Conservation (phyloP, 78 protist species). For the Guillardia theta region DNA sequence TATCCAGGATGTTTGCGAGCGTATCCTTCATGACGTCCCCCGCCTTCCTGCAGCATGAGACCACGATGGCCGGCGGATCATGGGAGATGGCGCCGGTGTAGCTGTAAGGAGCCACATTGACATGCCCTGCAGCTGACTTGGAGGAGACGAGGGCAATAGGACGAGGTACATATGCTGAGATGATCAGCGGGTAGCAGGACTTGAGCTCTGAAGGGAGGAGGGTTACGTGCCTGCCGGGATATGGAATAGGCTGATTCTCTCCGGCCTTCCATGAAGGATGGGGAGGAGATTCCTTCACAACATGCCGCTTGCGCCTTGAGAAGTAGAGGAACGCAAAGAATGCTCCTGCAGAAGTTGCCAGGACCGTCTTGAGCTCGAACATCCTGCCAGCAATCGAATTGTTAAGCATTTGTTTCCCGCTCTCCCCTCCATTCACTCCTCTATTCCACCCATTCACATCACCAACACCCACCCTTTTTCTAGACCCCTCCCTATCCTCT, state of each 20-base stretch:
- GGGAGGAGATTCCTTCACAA: too few species aligned
- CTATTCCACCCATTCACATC: too few species aligned
- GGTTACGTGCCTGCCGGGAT: neutral
- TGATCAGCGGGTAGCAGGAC: slow-evolving; percentile 11
- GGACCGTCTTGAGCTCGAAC: too few species aligned
- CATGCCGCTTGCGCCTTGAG: too few species aligned
- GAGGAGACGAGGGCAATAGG: slow-evolving; percentile 43
- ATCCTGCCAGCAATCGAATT: too few species aligned
- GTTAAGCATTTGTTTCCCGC: too few species aligned
- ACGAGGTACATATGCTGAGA: slow-evolving; percentile 28
- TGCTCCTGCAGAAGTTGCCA: too few species aligned
- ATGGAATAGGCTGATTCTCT: slow-evolving; percentile 1
- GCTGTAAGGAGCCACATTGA: slow-evolving; percentile 26
- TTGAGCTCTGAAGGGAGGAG: neutral
- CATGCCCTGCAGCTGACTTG: neutral
- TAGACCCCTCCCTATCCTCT: too few species aligned
- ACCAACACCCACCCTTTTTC: too few species aligned
- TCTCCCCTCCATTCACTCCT: too few species aligned
- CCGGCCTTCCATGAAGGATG: slow-evolving; percentile 38
- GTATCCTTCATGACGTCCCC: slow-evolving; percentile 31
- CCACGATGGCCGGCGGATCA: slow-evolving; percentile 1
- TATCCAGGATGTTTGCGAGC: slow-evolving; percentile 32
- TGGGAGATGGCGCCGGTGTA: neutral
- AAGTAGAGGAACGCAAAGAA: too few species aligned
- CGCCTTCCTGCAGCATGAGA: neutral